phyloP scores from a whole-genome alignment of 2,329 filamentous ascomycete species.

The Aspergillus intermedius region DNA sequence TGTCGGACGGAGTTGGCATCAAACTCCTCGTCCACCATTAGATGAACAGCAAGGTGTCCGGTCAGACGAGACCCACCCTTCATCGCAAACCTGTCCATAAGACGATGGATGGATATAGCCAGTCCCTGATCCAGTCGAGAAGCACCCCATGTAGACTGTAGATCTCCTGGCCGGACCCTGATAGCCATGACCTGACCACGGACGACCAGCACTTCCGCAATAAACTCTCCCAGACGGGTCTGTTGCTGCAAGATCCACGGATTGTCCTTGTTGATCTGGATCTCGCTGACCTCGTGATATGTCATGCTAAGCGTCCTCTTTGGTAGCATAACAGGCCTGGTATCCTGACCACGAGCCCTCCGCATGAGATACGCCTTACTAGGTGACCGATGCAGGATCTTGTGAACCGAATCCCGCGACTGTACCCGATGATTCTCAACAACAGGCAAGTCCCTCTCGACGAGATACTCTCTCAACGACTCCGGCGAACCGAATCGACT shows the following conservation, averaged over 20 bases:
- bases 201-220: slow-evolving; percentile 65
- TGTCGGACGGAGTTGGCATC: slow-evolving; percentile 26
- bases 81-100: slow-evolving; percentile 55
- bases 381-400: slow-evolving; percentile 43
- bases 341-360: slow-evolving; percentile 42
- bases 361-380: slow-evolving; percentile 60
- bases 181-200: slow-evolving; percentile 59
- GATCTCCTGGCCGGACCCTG: slow-evolving; percentile 58
- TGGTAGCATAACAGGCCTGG: slow-evolving; percentile 55
- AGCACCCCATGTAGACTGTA: slow-evolving; percentile 59
- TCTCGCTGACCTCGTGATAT: slow-evolving; percentile 45
- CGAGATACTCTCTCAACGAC: slow-evolving; percentile 56
- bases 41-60: slow-evolving; percentile 67
- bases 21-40: slow-evolving; percentile 52
- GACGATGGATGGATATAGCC: slow-evolving; percentile 55
- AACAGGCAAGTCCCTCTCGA: slow-evolving; percentile 47
- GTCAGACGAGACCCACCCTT: slow-evolving; percentile 50
- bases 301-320: slow-evolving; percentile 49
- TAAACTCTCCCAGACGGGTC: slow-evolving; percentile 60
- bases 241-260: slow-evolving; percentile 67
- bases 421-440: slow-evolving; percentile 51
- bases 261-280: slow-evolving; percentile 49
- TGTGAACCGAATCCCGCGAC: slow-evolving; percentile 47
- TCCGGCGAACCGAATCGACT: slow-evolving; percentile 58
- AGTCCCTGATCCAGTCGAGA: slow-evolving; percentile 52